Conservation (phyloP, 2,329 filamentous ascomycete genomes). For the Claviceps lovelessii region DNA sequence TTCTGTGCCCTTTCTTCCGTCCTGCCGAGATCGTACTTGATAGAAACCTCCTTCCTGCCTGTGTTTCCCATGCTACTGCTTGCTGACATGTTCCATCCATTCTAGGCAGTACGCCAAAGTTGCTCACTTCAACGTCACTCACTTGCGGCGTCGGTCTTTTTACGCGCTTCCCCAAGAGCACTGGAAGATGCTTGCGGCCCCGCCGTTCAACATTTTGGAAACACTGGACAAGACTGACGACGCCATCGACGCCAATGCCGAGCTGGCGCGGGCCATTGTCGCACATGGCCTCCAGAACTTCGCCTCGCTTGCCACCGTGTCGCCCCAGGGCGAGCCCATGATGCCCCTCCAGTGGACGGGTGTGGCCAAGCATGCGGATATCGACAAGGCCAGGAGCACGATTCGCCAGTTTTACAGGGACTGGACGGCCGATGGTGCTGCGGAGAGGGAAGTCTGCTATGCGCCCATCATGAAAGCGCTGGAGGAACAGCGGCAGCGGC, state of each 20-base stretch:
- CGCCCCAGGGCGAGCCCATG: constrained; percentile 25
- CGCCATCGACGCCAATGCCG: constrained; percentile 78
- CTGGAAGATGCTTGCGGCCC: constrained; percentile 65
- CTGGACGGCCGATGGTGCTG: constrained; percentile 67
- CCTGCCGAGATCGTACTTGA: too few relatives aligned
- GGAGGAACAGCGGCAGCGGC: constrained; percentile 27
- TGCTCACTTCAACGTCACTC: constrained; percentile 81
- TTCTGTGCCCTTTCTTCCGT: not conserved
- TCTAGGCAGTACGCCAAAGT: constrained; percentile 67
- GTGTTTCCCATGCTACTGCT: not conserved
- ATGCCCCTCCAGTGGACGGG: constrained; percentile 54
- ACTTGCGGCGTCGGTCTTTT: constrained; percentile 80
- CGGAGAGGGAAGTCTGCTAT: constrained; percentile 66
- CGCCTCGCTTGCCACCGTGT: constrained; percentile 27
- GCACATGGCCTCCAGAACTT: constrained; percentile 55
- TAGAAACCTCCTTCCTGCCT: too few relatives aligned
- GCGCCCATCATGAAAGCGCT: constrained; percentile 57
- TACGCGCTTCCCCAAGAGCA: constrained; percentile 77
- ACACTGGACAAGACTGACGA: constrained; percentile 67
- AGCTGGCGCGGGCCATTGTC: constrained; percentile 67
- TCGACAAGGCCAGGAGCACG: constrained; percentile 86
- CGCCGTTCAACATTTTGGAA: constrained; percentile 71
- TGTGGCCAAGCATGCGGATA: constrained; percentile 55
- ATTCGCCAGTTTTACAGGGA: constrained; percentile 89
- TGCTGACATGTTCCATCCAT: not conserved